Conservation (phyloP, 495 filamentous ascomycete species). For the Xylaria flabelliformis region DNA sequence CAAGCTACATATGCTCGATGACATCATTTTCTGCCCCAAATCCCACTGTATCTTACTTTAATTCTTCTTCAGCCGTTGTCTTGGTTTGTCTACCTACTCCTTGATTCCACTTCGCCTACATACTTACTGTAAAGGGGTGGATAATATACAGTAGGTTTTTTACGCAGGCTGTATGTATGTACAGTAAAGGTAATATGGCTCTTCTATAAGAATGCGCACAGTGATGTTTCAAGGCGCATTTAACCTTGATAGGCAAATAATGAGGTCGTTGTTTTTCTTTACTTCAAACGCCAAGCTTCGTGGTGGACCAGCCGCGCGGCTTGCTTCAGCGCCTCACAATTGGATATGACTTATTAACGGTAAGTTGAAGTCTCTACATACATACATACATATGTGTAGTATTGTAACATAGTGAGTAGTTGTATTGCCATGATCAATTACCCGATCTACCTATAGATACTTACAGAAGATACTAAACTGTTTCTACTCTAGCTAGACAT, state of each 20-base stretch:
- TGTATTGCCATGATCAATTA: not conserved
- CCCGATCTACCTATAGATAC: not conserved
- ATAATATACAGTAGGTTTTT: not conserved
- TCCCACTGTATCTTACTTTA: slow-evolving; percentile 7
- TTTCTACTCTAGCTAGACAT: not conserved
- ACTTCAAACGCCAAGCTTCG: slow-evolving; percentile 15
- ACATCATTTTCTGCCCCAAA: slow-evolving; percentile 18
- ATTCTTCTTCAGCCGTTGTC: not conserved
- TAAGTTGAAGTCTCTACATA: not conserved
- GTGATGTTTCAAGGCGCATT: not conserved
- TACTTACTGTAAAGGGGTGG: not conserved
- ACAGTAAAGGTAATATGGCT: not conserved
- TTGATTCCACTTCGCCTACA: not conserved
- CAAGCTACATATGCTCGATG: slow-evolving; percentile 6
- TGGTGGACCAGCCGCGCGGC: slow-evolving; percentile 5
- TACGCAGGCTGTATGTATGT: not conserved
- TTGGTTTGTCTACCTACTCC: not conserved
- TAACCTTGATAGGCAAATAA: slow-evolving; percentile 16
- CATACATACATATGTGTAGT: not conserved
- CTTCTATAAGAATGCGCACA: not conserved
- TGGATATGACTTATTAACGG: not conserved
- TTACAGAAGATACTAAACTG: not conserved
- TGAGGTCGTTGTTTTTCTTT: not conserved
- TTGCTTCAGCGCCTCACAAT: slow-evolving; percentile 3
- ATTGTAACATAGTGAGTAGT: not conserved